Conservation (phyloP, 1,284 basidiomycete species). For the Farysia itapuensis region DNA sequence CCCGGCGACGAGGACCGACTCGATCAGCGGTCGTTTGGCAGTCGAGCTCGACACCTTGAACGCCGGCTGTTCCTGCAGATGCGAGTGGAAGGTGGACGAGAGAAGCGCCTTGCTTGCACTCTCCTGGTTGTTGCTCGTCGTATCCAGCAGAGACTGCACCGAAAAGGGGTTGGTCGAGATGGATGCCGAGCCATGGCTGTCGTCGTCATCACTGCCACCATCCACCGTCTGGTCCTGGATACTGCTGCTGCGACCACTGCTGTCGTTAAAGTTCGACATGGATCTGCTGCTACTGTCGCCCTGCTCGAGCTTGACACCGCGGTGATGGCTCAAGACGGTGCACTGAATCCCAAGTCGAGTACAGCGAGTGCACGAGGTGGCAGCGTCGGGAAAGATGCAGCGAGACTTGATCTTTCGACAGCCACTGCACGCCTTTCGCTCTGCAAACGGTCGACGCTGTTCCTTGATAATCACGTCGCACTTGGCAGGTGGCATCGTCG, state of each 20-base stretch:
- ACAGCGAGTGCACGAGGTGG: slow-evolving; percentile 29
- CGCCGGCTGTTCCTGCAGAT: slow-evolving; percentile 28
- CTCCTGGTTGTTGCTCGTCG: slow-evolving; percentile 25
- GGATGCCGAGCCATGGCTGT: slow-evolving; percentile 12
- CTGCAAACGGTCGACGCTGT: slow-evolving; percentile 33
- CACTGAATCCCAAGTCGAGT: slow-evolving; percentile 31
- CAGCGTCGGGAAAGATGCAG: slow-evolving; percentile 36
- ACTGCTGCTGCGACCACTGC: neutral
- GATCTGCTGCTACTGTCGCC: no score
- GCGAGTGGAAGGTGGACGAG: slow-evolving; percentile 32
- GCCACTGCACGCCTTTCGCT: slow-evolving; percentile 28
- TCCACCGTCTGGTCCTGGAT: slow-evolving; percentile 14
- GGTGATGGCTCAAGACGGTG: slow-evolving; percentile 27
- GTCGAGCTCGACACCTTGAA: slow-evolving; percentile 28
- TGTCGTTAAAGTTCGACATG: slow-evolving; percentile 2
- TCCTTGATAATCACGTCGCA: slow-evolving; percentile 41
- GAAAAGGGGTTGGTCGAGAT: slow-evolving; percentile 28
- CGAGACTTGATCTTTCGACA: slow-evolving; percentile 45
- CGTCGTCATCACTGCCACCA: slow-evolving; percentile 20
- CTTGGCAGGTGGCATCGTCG: slow-evolving; percentile 36
- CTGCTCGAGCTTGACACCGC: slow-evolving; percentile 32
- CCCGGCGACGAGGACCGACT: slow-evolving; percentile 28
- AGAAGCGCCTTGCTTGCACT: slow-evolving; percentile 32
- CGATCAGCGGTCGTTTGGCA: slow-evolving; percentile 27
- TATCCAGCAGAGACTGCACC: slow-evolving; percentile 36